These are phyloP conservation scores for Gentiana macrophylla DNA, from an alignment of 257 asterid genomes.

Conservation along the genomic window DNA sequence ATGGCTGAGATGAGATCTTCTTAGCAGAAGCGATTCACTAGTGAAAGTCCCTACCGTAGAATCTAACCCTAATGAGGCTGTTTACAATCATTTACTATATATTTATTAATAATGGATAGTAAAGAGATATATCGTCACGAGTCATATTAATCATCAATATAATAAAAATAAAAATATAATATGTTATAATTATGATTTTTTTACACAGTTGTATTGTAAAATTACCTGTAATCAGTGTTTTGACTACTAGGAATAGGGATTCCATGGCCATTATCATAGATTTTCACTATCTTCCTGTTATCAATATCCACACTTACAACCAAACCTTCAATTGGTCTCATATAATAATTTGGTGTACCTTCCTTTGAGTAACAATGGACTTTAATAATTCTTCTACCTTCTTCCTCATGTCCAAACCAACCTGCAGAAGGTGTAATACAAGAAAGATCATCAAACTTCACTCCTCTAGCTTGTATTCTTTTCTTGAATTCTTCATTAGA, in stretches of 20 bases:
- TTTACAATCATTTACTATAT: no score
- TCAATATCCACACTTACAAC: constrained; percentile 45
- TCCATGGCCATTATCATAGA: constrained; percentile 40
- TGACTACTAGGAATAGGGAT: constrained; percentile 55
- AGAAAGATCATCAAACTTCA: constrained; percentile 28
- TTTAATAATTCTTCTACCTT: constrained; percentile 47
- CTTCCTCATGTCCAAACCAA: constrained; percentile 60
- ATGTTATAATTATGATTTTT: no score
- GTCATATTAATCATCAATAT: no score
- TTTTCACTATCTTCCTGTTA: constrained; percentile 28
- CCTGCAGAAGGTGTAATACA: constrained; percentile 71
- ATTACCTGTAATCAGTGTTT: constrained; percentile 46
- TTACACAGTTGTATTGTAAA: no score
- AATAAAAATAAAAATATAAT: no score
- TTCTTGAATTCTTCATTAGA: constrained; percentile 43
- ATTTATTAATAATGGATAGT: no score
- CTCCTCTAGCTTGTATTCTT: constrained; percentile 42
- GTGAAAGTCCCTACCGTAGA: no score
- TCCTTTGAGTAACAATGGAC: constrained; percentile 40
- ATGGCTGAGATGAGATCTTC: no score
- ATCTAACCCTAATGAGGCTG: no score
- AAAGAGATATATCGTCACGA: no score
- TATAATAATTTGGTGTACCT: constrained; percentile 67
- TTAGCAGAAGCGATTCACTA: no score
- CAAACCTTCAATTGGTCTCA: constrained; percentile 79